These are phyloP conservation scores for Ramalina intermedia DNA, from an alignment of 495 filamentous ascomycete species.

Conservation along the genomic window DNA sequence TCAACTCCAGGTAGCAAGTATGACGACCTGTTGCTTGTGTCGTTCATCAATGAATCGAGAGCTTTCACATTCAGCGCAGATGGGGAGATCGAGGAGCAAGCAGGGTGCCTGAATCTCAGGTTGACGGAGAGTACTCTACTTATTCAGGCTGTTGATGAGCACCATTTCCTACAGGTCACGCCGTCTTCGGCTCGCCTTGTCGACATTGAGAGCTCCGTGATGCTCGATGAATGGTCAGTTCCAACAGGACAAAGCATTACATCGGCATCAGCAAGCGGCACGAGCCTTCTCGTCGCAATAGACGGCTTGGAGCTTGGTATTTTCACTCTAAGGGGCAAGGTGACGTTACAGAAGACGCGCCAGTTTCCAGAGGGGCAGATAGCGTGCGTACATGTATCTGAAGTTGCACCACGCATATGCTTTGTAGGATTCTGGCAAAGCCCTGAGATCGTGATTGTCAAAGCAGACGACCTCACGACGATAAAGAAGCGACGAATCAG, in stretches of 20 bases:
- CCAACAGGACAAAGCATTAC: slow-evolving; percentile 48
- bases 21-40: slow-evolving; percentile 60
- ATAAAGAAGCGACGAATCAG: slow-evolving; percentile 46
- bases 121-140: slow-evolving; percentile 62
- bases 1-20: slow-evolving; percentile 30
- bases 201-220: slow-evolving; percentile 55
- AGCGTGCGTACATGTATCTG: slow-evolving; percentile 61
- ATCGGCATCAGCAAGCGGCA: slow-evolving; percentile 57
- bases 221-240: slow-evolving; percentile 54
- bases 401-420: slow-evolving; percentile 33
- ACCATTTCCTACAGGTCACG: slow-evolving; percentile 67
- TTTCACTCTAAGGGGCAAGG: slow-evolving; percentile 43
- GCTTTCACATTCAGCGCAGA: slow-evolving; percentile 60
- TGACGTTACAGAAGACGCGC: slow-evolving; percentile 41
- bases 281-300: slow-evolving; percentile 53
- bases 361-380: slow-evolving; percentile 58
- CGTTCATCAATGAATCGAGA: slow-evolving; percentile 72
- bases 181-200: slow-evolving; percentile 42
- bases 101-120: slow-evolving; percentile 52
- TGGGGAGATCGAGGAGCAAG: slow-evolving; percentile 77
- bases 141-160: slow-evolving; percentile 44
- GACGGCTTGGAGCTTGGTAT: slow-evolving; percentile 54
- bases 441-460: slow-evolving; percentile 56
- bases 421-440: slow-evolving; percentile 77
- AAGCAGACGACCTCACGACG: slow-evolving; percentile 45